Conservation (phyloP, 768 basidiomycete genomes). For the Pisolithus microcarpus region DNA sequence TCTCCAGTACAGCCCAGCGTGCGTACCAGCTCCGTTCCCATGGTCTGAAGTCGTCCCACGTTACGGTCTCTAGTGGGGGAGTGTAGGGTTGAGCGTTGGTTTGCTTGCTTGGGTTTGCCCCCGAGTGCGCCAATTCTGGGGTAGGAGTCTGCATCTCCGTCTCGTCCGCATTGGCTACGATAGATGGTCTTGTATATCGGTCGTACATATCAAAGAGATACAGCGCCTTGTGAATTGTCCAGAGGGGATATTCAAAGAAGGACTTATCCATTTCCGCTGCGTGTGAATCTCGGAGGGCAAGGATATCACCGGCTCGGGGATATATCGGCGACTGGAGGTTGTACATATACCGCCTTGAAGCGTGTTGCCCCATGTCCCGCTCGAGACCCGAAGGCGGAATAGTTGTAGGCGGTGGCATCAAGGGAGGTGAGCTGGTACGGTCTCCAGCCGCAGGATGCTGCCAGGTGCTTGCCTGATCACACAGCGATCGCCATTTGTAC, state of each 20-base stretch:
- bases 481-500: conserved; percentile 29
- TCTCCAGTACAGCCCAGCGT: neutral
- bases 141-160: conserved; percentile 4
- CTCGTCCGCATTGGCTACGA: conserved; percentile 5
- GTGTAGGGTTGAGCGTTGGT: too few relatives aligned
- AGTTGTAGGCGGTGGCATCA: conserved; percentile 10
- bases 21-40: neutral
- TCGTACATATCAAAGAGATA: conserved; percentile 55
- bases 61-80: neutral
- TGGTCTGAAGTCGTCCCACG: conserved; percentile 10
- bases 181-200: neutral
- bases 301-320: conserved; percentile 60
- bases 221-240: conserved; percentile 62
- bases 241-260: conserved; percentile 49
- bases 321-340: conserved; percentile 28
- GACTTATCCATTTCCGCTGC: conserved; percentile 50
- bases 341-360: conserved; percentile 5
- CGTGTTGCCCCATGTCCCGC: conserved; percentile 16
- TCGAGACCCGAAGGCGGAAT: conserved; percentile 25
- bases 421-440: conserved; percentile 12
- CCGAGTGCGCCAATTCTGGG: too few relatives aligned
- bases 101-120: too few relatives aligned
- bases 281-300: conserved; percentile 51
- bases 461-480: conserved; percentile 3
- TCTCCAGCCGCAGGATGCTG: conserved; percentile 11